Conservation (phyloP, 2,329 filamentous ascomycete genomes). For the Bipolaris bicolor region DNA sequence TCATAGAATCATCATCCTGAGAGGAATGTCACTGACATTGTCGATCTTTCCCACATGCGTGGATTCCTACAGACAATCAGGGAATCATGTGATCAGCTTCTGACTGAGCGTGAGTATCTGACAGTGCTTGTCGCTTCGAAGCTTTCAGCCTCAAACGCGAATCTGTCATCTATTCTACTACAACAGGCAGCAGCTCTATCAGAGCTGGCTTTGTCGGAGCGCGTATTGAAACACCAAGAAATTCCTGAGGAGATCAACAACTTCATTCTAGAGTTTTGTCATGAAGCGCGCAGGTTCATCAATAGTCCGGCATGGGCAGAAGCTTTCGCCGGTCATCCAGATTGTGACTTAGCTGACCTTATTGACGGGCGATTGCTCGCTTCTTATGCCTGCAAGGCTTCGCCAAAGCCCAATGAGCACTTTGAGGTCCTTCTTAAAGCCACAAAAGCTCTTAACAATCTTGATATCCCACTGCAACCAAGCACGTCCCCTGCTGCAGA, state of each 20-base stretch:
- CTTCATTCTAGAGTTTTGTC: slow-evolving; percentile 49
- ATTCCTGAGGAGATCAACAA: slow-evolving; percentile 41
- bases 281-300: slow-evolving; percentile 47
- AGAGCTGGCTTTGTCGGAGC: slow-evolving; percentile 50
- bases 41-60: slow-evolving; percentile 25
- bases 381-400: slow-evolving; percentile 29
- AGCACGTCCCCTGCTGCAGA: slow-evolving; percentile 6
- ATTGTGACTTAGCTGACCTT: slow-evolving; percentile 60
- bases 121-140: slow-evolving; percentile 42
- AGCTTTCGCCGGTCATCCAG: slow-evolving; percentile 25
- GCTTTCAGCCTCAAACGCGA: slow-evolving; percentile 38
- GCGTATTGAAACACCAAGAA: slow-evolving; percentile 41
- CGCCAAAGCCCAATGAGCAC: slow-evolving; percentile 25
- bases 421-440: slow-evolving; percentile 29
- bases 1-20: slow-evolving; percentile 9
- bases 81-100: slow-evolving; percentile 22
- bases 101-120: slow-evolving; percentile 47
- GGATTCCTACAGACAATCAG: slow-evolving; percentile 29
- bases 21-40: slow-evolving; percentile 15
- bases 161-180: slow-evolving; percentile 51
- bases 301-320: slow-evolving; percentile 46
- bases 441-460: slow-evolving; percentile 25
- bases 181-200: slow-evolving; percentile 52
- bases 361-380: slow-evolving; percentile 60
- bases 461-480: slow-evolving; percentile 19